Evolutionary conservation across 306 rosid genomes (phyloP), one percentile per base, ranked within the genome.

Genomic region (Nissolia schottii): DNA sequence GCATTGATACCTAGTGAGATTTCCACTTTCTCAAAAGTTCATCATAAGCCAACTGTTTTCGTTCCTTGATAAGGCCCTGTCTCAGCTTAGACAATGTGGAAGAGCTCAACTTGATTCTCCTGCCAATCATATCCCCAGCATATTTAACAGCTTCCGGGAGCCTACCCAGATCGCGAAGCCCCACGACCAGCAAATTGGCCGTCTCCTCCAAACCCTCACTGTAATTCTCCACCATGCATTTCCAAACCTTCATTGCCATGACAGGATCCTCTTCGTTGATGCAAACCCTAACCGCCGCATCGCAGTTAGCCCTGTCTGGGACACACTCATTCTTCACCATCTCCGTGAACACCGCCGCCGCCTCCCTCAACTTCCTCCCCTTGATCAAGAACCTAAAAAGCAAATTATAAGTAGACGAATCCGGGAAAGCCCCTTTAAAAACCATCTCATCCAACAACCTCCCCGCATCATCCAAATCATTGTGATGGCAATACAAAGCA

Each of bases 241-340:
- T 87, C 93, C 96, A 90, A 68, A 87, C 80, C 76, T 79, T 84
- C 7, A 77, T 68, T 0, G 93, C 89, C 82, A 85, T 81, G 35
- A 55, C 6, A 27, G 81, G 76, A 49, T 87, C 86, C 61, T 73
- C 77, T 54, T 29, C 62, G 64, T 90, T 85, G 27, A 87, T 18
- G 65, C 68, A 90, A 62, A 49, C 20, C 69, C 81, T 86, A 57
- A 90, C 77, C 16, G 91, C 89, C 0, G 73, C 66, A 49, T 31
- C 75, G 77, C 93, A 90, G 48, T 82, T 84, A 54, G 71, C 77
- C 74, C n/a, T 81, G 53, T 85, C 87, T 0, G 85, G 87, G 35
- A 90, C 20, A 69, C 60, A 90, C 79, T 86, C 96, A 59, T 90
- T 90, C 53, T 90, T 87, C 37, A 87, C 23, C 93, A 87, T 87